phyloP scores from a whole-genome alignment of 1,139 yeast species.

The Blastobotrys capitulatus region DNA sequence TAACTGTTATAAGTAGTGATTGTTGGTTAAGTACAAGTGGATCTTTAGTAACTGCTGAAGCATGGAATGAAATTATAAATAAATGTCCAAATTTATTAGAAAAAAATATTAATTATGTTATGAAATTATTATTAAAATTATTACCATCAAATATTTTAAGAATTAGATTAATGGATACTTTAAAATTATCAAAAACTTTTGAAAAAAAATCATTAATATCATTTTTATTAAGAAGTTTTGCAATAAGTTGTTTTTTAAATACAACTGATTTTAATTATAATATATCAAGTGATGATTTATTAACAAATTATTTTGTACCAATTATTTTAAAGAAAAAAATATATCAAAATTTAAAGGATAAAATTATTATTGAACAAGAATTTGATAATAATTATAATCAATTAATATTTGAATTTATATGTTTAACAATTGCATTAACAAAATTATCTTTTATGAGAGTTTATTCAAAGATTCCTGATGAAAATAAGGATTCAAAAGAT shows the following conservation, averaged over 20 bases:
- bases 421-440: not conserved
- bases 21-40: not conserved
- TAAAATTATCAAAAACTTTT: not conserved
- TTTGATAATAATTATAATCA: not conserved
- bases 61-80: not conserved
- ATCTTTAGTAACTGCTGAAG: not conserved
- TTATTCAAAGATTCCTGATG: not conserved
- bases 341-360: not conserved
- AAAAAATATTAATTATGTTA: not conserved
- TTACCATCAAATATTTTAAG: not conserved
- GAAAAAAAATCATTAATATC: not conserved
- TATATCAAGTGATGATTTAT: not conserved
- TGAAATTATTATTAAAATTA: not conserved
- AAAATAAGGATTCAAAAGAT: not conserved
- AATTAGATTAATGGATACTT: not conserved
- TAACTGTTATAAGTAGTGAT: conserved; percentile 1
- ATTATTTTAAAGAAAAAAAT: not conserved
- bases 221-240: not conserved
- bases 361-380: not conserved
- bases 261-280: not conserved
- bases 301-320: not conserved
- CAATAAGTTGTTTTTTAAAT: not conserved
- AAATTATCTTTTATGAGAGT: not conserved
- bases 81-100: not conserved
- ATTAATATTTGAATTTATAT: not conserved